Percentiles rank a stretch among this genome's conserved stretches.
Conservation (phyloP, 805 yeast species). For the Metschnikowia santaceciliae region DNA sequence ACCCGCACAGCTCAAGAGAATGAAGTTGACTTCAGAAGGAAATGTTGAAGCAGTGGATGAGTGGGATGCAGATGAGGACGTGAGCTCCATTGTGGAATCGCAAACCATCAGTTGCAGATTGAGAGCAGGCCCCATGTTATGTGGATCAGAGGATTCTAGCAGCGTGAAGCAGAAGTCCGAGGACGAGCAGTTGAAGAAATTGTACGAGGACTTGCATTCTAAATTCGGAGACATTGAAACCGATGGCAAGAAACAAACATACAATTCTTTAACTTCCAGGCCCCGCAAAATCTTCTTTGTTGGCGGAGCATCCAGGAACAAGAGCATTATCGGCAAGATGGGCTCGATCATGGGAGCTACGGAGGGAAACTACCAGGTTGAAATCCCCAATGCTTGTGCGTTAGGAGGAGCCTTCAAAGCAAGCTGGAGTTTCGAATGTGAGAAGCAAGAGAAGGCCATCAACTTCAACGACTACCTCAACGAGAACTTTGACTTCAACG, state of each 20-base stretch:
- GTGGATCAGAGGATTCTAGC: slow-evolving; percentile 19
- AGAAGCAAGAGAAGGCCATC: slow-evolving; percentile 30
- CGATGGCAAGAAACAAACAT: slow-evolving; percentile 47
- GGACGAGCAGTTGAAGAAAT: slow-evolving; percentile 8
- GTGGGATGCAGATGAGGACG: slow-evolving; percentile 61
- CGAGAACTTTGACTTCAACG: slow-evolving; percentile 39
- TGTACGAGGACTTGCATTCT: slow-evolving; percentile 25
- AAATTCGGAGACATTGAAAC: slow-evolving; percentile 43
- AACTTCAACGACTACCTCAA: slow-evolving; percentile 41
- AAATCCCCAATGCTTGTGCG: slow-evolving; percentile 87
- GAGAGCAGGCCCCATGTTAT: slow-evolving; percentile 74
- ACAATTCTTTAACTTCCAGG: slow-evolving; percentile 41
- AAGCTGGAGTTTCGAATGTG: slow-evolving; percentile 56
- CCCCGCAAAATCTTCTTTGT: slow-evolving; percentile 77
- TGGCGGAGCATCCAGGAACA: slow-evolving; percentile 82
- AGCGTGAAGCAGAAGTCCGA: slow-evolving; percentile 2
- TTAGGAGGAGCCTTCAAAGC: slow-evolving; percentile 88
- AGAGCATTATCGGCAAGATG: slow-evolving; percentile 62
- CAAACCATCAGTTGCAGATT: slow-evolving; percentile 83
- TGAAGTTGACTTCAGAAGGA: slow-evolving; percentile 30
- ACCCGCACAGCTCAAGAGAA: slow-evolving; percentile 57
- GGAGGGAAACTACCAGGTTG: slow-evolving; percentile 64
- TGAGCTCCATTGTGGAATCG: slow-evolving; percentile 72
- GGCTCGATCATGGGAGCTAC: slow-evolving; percentile 66
- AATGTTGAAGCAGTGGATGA: slow-evolving; percentile 23